These are phyloP conservation scores for Trametes maxima DNA, from an alignment of 768 basidiomycete species.

Conservation along the genomic window DNA sequence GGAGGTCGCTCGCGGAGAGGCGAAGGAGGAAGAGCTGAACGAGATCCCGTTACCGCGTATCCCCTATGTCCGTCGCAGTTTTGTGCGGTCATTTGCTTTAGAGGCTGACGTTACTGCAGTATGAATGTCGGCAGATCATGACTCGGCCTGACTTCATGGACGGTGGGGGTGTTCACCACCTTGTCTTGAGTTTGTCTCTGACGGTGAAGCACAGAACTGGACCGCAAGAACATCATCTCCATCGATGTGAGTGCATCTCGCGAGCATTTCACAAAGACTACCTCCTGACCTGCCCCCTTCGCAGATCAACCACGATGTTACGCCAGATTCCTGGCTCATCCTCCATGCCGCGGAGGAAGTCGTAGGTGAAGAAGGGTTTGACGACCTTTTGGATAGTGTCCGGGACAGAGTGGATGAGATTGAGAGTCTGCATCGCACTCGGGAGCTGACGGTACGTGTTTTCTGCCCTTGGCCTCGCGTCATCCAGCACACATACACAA, in stretches of 20 bases:
- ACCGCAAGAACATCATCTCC: slow-evolving; percentile 70
- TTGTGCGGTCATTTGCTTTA: slow-evolving; percentile 5
- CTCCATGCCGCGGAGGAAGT: slow-evolving; percentile 73
- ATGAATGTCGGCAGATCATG: slow-evolving; percentile 79
- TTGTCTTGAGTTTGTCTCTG: neutral
- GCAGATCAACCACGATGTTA: slow-evolving; percentile 73
- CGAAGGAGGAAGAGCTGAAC: slow-evolving; percentile 36
- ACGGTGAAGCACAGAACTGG: slow-evolving; percentile 49
- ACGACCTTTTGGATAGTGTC: slow-evolving; percentile 73
- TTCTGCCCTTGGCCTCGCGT: slow-evolving; percentile 1
- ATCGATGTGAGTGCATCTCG: slow-evolving; percentile 61
- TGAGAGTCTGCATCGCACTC: slow-evolving; percentile 78
- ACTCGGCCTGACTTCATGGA: slow-evolving; percentile 83
- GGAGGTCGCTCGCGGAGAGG: slow-evolving; percentile 40
- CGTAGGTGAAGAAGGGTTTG: slow-evolving; percentile 74
- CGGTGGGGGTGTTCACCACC: slow-evolving; percentile 42
- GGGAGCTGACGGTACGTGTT: slow-evolving; percentile 67
- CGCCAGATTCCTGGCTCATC: slow-evolving; percentile 78
- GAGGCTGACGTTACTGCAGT: slow-evolving; percentile 39
- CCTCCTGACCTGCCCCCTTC: slow-evolving; percentile 7
- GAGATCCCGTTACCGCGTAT: slow-evolving; percentile 63
- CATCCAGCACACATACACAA: neutral
- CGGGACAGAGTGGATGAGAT: slow-evolving; percentile 83
- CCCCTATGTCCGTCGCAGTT: slow-evolving; percentile 51
- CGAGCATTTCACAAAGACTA: neutral